A percentile compares a stretch with the other conserved stretches of the same genome.
phyloP scores from a whole-genome alignment of 108 stramenopile genomes.

The Chaetoceros tenuissimus region DNA sequence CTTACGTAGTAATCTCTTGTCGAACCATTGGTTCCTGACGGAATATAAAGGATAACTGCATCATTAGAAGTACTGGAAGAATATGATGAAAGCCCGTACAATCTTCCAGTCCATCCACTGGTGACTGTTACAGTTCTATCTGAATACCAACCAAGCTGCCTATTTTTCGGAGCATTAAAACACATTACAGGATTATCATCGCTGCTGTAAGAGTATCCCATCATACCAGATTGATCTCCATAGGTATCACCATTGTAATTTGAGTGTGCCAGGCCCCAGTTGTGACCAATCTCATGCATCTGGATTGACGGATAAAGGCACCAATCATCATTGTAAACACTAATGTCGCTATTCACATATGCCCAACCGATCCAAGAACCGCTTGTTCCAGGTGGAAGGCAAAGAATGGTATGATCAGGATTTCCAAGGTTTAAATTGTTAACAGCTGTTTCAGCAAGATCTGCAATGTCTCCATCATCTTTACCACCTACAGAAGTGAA shows the following conservation, averaged over 20 bases:
- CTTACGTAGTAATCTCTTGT: constrained; percentile 19
- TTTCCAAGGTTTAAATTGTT: too few relatives aligned
- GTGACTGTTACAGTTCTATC: too few relatives aligned
- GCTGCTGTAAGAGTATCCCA: constrained; percentile 11
- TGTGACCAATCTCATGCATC: constrained; percentile 19
- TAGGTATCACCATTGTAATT: constrained; percentile 1
- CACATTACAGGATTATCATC: constrained; percentile 14
- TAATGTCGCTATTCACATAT: constrained; percentile 2
- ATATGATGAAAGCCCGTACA: too few relatives aligned
- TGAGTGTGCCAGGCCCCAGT: constrained; percentile 14
- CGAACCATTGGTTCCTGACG: too few relatives aligned
- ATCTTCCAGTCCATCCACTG: too few relatives aligned
- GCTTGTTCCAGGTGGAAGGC: neutral
- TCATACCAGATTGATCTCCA: constrained; percentile 10
- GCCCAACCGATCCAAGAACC: constrained; percentile 12
- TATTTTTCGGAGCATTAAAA: constrained; percentile 16
- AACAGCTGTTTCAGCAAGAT: too few relatives aligned
- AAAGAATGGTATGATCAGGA: constrained; percentile 2
- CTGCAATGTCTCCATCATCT: too few relatives aligned
- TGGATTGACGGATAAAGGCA: constrained; percentile 13
- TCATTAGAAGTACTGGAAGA: too few relatives aligned
- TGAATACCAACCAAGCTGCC: constrained; percentile 15
- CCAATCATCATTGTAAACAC: constrained; percentile 15
- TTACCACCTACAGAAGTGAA: too few relatives aligned
- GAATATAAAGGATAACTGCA: too few relatives aligned